These are phyloP conservation scores for Botrytis elliptica DNA, from an alignment of 2,329 filamentous ascomycete genomes.

Conservation along the genomic window DNA sequence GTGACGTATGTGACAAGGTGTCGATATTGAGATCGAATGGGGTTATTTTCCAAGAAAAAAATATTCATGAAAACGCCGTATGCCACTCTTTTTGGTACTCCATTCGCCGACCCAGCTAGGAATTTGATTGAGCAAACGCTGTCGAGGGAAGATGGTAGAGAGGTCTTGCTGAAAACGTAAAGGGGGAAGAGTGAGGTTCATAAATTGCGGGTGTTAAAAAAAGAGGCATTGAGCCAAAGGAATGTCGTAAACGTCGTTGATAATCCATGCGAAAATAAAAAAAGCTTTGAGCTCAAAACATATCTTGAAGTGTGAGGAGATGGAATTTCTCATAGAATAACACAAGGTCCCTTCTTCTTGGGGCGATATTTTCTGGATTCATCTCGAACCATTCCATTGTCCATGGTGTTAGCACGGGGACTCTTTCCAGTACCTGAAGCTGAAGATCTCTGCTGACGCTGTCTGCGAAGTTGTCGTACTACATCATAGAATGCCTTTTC, in stretches of 20 bases:
- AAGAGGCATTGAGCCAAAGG: slow-evolving; percentile 25
- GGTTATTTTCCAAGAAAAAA: slow-evolving; percentile 15
- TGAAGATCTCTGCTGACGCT: slow-evolving; percentile 55
- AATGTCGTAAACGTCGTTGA: slow-evolving; percentile 32
- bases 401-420: slow-evolving; percentile 29
- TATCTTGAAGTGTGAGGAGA: slow-evolving; percentile 16
- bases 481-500: slow-evolving; percentile 99
- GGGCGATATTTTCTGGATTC: slow-evolving; percentile 34
- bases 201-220: slow-evolving; percentile 14
- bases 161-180: slow-evolving; percentile 20
- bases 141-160: slow-evolving; percentile 29
- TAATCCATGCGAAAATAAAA: slow-evolving; percentile 21
- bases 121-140: slow-evolving; percentile 31
- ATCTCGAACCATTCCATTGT: slow-evolving; percentile 32
- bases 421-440: slow-evolving; percentile 30
- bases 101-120: slow-evolving; percentile 37
- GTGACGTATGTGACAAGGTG: slow-evolving; percentile 1
- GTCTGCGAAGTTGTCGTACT: slow-evolving; percentile 82
- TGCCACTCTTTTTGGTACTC: slow-evolving; percentile 40
- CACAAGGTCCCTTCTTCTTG: slow-evolving; percentile 33
- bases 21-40: slow-evolving; percentile 10
- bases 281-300: slow-evolving; percentile 22
- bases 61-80: slow-evolving; percentile 33
- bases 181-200: slow-evolving; percentile 21
- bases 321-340: slow-evolving; percentile 39